Evolutionary conservation across 1,284 basidiomycete species (phyloP), one percentile per base, ranked within the genome.

Genomic region (Inonotus obliquus): DNA sequence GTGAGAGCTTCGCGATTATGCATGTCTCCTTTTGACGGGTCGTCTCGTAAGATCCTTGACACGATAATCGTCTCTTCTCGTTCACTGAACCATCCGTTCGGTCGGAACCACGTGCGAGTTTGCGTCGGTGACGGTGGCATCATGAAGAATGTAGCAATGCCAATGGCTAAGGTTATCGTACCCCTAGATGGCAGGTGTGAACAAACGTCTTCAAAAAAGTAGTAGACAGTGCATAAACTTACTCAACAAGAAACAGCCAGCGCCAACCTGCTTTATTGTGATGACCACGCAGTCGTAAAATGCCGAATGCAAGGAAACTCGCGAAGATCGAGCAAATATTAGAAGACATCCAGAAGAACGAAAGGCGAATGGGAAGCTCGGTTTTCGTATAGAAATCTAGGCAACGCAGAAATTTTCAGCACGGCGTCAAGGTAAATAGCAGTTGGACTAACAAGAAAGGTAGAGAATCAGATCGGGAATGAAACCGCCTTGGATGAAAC

Each of bases 1-100:
- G 79, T 76, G n/a, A 91, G 70, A 0, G 84, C 85, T 71, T 92
- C 81, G 25, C 90, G 83, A 65, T 92, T 92, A 74, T 92, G 87
- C 89, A 92, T 92, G 65, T 84, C 81, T 4, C 82, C 79, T 77
- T 77, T 87, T 14, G 80, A 76, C 2, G 84, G 88, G 65, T 91
- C 88, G 68, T 90, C 89, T 3, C 89, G 78, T 4, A 91, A 75
- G 19, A 90, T 77, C n/a, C 85, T 77, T 60, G 76, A 78, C 11
- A 85, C 81, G 1, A 81, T 75, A 60, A 87, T 86, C 1, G 75
- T 76, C 65, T 82, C 82, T 63, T 84, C 79, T 21, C 74, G 67
- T 54, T 81, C 79, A 4, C 76, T 82, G 71, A 91, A 91, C 86
- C 88, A 91, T 0, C 87, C 87, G 38, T 85, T 84, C 0, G 83